phyloP scores from a whole-genome alignment of 108 stramenopile species.

The Nitzschia putrida region DNA sequence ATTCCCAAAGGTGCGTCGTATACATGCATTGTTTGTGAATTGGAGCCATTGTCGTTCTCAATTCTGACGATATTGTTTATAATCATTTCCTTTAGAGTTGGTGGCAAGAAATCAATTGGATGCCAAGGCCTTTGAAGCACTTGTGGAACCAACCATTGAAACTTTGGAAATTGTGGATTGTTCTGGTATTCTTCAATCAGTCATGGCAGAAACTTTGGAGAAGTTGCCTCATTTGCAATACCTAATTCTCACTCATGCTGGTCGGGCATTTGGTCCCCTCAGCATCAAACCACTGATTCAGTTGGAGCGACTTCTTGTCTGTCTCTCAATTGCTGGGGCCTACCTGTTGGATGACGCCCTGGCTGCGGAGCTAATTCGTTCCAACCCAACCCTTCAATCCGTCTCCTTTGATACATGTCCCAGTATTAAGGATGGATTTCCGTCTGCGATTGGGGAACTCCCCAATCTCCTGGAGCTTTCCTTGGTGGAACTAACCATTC shows the following conservation, averaged over 20 bases:
- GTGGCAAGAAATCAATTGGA: slow-evolving; percentile 63
- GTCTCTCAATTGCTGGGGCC: slow-evolving; percentile 73
- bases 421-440: slow-evolving; percentile 53
- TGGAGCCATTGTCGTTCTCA: slow-evolving; percentile 30
- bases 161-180: slow-evolving; percentile 76
- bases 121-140: slow-evolving; percentile 68
- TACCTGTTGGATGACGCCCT: slow-evolving; percentile 74
- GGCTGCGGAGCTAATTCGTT: slow-evolving; percentile 51
- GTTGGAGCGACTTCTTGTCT: slow-evolving; percentile 40
- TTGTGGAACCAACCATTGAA: slow-evolving; percentile 66
- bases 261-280: slow-evolving; percentile 71
- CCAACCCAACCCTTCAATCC: slow-evolving; percentile 59
- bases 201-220: slow-evolving; percentile 28
- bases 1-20: slow-evolving; percentile 42
- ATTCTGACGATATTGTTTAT: too few relatives aligned
- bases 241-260: slow-evolving; percentile 67
- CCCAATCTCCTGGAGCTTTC: slow-evolving; percentile 63
- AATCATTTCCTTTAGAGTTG: slow-evolving; percentile 39
- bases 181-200: slow-evolving; percentile 68
- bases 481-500: slow-evolving; percentile 58
- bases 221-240: slow-evolving; percentile 44
- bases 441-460: slow-evolving; percentile 36
- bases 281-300: slow-evolving; percentile 52
- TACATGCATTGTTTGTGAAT: not conserved
- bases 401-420: slow-evolving; percentile 77